phyloP scores from a whole-genome alignment of 1,284 basidiomycete species.

The Ceratobasidium theobromae region DNA sequence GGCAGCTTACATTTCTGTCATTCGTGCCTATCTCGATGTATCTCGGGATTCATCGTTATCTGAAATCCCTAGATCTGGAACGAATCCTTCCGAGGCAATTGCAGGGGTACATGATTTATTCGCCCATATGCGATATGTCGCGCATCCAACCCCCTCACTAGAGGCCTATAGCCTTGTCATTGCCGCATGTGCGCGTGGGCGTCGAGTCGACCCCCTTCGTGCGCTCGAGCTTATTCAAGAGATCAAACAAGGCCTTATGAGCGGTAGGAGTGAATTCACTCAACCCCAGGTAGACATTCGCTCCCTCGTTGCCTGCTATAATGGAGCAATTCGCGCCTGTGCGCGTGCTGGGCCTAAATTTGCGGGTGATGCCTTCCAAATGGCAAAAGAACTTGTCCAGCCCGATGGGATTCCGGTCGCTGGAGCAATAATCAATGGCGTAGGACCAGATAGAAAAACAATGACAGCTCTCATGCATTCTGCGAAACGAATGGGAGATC shows the following conservation, averaged over 20 bases:
- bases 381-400: constrained; percentile 81
- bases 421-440: constrained; percentile 46
- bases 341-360: constrained; percentile 59
- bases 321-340: constrained; percentile 79
- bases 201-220: constrained; percentile 76
- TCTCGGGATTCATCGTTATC: constrained; percentile 46
- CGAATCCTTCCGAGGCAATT: constrained; percentile 41
- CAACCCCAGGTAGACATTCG: constrained; percentile 57
- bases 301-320: constrained; percentile 52
- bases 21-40: constrained; percentile 48
- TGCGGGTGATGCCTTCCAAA: constrained; percentile 74
- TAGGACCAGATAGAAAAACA: constrained; percentile 67
- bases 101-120: constrained; percentile 65
- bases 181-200: constrained; percentile 67
- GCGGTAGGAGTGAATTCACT: constrained; percentile 59
- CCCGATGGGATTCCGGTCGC: constrained; percentile 51
- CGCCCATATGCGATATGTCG: constrained; percentile 92
- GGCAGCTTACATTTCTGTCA: constrained; percentile 39
- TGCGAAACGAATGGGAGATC: constrained; percentile 82
- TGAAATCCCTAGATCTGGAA: background rate
- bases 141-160: constrained; percentile 78
- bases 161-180: constrained; percentile 87
- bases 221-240: constrained; percentile 93
- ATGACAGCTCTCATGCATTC: constrained; percentile 87
- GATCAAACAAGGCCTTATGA: constrained; percentile 48